phyloP scores from a whole-genome alignment of 2,329 filamentous ascomycete species.

The Aspergillus sp. region DNA sequence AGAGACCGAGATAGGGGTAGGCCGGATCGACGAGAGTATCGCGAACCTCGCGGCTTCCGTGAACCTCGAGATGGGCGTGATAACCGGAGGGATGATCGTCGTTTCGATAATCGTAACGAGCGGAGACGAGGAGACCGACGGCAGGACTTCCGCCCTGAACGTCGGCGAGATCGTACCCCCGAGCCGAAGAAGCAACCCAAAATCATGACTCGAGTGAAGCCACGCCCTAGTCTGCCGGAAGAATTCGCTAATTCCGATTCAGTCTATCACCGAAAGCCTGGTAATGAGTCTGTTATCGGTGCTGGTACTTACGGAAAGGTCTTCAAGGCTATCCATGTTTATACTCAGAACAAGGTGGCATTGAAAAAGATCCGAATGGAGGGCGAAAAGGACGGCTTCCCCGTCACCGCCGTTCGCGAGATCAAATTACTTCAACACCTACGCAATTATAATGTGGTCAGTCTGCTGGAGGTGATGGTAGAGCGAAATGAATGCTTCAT shows the following conservation, averaged over 20 bases:
- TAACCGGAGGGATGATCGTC: slow-evolving; percentile 39
- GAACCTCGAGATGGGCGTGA: slow-evolving; percentile 31
- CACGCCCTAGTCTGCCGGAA: slow-evolving; percentile 66
- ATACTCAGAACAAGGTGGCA: slow-evolving; percentile 75
- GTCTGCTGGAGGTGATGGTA: slow-evolving; percentile 96
- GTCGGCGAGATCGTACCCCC: slow-evolving; percentile 49
- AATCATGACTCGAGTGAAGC: slow-evolving; percentile 68
- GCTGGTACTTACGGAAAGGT: slow-evolving; percentile 96
- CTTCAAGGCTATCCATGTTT: slow-evolving; percentile 82
- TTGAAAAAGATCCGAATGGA: slow-evolving; percentile 99
- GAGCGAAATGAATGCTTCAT: slow-evolving; percentile 99
- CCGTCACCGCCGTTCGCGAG: slow-evolving; percentile 92
- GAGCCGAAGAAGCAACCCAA: slow-evolving; percentile 59
- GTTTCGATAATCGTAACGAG: slow-evolving; percentile 42
- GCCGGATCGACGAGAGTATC: slow-evolving; percentile 36
- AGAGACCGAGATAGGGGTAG: slow-evolving; percentile 32
- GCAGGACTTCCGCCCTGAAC: slow-evolving; percentile 40
- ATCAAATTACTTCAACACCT: slow-evolving; percentile 96
- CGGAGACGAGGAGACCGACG: slow-evolving; percentile 36
- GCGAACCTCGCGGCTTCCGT: slow-evolving; percentile 29
- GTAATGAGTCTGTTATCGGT: slow-evolving; percentile 95
- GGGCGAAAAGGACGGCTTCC: slow-evolving; percentile 98
- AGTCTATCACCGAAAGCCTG: slow-evolving; percentile 91
- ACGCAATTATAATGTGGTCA: slow-evolving; percentile 82
- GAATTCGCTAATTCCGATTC: slow-evolving; percentile 80